A percentile compares a stretch with the other conserved stretches of the same genome.
Conservation (phyloP, 768 basidiomycete species). For the Xerocomellus amylosporus region DNA sequence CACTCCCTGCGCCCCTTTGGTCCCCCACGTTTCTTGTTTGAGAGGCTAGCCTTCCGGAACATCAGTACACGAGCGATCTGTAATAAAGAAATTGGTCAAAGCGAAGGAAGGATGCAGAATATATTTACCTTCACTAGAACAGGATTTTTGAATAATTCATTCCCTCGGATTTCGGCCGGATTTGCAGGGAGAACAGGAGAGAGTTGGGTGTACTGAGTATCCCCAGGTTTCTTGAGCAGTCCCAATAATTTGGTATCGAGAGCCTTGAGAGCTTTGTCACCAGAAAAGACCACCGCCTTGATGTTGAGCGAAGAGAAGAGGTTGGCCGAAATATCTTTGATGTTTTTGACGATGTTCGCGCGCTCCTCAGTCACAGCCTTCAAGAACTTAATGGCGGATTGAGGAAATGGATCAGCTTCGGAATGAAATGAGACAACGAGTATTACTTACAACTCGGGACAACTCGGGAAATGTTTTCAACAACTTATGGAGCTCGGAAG, state of each 20-base stretch:
- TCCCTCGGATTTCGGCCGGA: background rate
- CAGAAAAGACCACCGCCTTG: background rate
- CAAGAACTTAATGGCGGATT: background rate
- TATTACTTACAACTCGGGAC: background rate
- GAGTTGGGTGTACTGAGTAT: background rate
- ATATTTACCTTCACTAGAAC: background rate
- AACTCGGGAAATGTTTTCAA: background rate
- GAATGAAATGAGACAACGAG: background rate
- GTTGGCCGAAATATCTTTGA: background rate
- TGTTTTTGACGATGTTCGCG: background rate
- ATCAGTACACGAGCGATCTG: background rate
- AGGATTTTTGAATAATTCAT: background rate
- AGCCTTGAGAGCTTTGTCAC: background rate
- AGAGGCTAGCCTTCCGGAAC: background rate
- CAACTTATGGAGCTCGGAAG: background rate
- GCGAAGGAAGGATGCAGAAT: background rate
- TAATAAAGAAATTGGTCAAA: background rate
- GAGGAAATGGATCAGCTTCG: no score
- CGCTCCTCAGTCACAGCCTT: background rate
- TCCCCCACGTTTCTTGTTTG: background rate
- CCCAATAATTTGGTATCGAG: background rate
- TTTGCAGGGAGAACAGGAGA: background rate
- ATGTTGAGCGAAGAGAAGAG: background rate
- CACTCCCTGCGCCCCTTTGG: background rate
- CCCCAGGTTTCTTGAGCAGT: background rate